A percentile compares a stretch with the other conserved stretches of the same genome.
Evolutionary conservation across 2,329 filamentous ascomycete genomes (phyloP).

Genomic region (Akanthomyces lecanii): DNA sequence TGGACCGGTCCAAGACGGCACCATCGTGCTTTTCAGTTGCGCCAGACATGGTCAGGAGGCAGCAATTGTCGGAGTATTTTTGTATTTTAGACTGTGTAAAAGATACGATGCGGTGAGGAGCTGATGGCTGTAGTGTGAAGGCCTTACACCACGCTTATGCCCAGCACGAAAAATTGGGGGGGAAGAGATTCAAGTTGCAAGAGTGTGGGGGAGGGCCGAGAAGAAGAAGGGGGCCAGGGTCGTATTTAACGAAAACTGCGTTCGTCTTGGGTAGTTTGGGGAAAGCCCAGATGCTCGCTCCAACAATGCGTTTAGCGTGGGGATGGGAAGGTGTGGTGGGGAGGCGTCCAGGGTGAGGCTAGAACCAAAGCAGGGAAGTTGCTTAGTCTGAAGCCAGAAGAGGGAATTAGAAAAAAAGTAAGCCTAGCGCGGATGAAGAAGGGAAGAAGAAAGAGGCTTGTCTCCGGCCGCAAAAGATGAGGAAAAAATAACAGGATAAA

Average conservation of each 20-base stretch:
- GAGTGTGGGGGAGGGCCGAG: conserved; percentile 7
- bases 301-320: conserved; percentile 9
- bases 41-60: not conserved
- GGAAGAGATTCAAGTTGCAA: not conserved
- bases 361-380: conserved; percentile 8
- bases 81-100: conserved; percentile 8
- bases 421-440: not conserved
- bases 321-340: not conserved
- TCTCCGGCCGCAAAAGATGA: not conserved
- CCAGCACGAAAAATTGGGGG: not conserved
- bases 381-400: not conserved
- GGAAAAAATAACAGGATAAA: not conserved
- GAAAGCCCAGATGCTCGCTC: not conserved
- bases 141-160: not conserved
- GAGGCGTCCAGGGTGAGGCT: not conserved
- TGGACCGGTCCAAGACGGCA: conserved; percentile 2
- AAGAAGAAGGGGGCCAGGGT: not conserved
- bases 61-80: not conserved
- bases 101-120: not conserved
- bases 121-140: not conserved
- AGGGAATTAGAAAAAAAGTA: not conserved
- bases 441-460: not conserved
- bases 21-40: conserved; percentile 2
- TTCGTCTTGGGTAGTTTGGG: not conserved
- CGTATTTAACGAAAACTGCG: conserved; percentile 7